phyloP scores from a whole-genome alignment of 371 early-diverging fungal species.

The Zychaea mexicana region DNA sequence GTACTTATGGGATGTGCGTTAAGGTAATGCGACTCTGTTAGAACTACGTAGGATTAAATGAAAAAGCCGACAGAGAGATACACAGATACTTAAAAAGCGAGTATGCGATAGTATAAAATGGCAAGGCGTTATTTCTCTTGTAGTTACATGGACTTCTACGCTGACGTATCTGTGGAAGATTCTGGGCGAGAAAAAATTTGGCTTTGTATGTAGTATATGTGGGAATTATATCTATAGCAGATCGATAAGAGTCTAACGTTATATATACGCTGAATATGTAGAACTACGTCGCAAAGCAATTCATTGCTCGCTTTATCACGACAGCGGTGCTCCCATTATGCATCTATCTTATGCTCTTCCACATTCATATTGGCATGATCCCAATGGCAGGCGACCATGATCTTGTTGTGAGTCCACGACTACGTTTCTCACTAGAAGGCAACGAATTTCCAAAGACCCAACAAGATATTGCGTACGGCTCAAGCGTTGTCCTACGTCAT shows the following conservation, averaged over 20 bases:
- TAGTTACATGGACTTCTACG: constrained; percentile 58
- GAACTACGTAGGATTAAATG: too few species aligned
- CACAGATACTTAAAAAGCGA: too few species aligned
- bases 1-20: constrained; percentile 10
- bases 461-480: constrained; percentile 73
- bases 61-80: too few species aligned
- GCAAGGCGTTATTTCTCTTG: constrained; percentile 25
- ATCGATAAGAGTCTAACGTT: neutral
- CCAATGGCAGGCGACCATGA: constrained; percentile 77
- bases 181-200: constrained; percentile 64
- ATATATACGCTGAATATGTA: neutral
- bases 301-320: constrained; percentile 60
- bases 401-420: constrained; percentile 75
- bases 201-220: constrained; percentile 29
- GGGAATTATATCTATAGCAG: neutral
- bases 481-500: constrained; percentile 78
- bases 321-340: constrained; percentile 79
- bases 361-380: constrained; percentile 79
- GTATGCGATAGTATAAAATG: constrained; percentile 26
- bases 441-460: constrained; percentile 27
- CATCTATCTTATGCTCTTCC: constrained; percentile 80
- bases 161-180: constrained; percentile 80
- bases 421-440: constrained; percentile 55
- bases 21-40: constrained; percentile 12
- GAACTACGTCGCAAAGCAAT: constrained; percentile 34